A percentile compares a stretch with the other conserved stretches of the same genome.
Evolutionary conservation across 371 early-diverging fungal species (phyloP).

Genomic region (Dinochytrium kinnereticum): DNA sequence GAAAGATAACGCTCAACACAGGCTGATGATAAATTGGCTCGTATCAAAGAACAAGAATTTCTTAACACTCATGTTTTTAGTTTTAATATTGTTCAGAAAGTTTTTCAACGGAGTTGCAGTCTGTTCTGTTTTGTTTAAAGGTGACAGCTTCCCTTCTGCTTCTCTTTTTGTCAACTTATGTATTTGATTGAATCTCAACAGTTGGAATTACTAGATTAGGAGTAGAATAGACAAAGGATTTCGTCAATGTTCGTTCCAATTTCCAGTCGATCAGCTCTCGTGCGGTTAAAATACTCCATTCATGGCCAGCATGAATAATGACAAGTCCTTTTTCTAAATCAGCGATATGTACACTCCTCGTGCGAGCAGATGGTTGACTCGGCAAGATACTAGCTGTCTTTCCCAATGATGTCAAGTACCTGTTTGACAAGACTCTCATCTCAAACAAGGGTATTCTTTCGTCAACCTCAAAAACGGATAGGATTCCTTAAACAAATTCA

Average conservation of each 20-base stretch:
- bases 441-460: neutral
- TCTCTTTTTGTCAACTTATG: no score
- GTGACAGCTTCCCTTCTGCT: no score
- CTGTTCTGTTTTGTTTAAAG: no score
- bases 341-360: neutral
- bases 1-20: no score
- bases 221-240: neutral
- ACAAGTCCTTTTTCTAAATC: constrained; percentile 1
- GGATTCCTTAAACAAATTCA: neutral
- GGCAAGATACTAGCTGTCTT: neutral
- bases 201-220: neutral
- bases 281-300: constrained; percentile 10
- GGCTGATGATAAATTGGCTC: no score
- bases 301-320: neutral
- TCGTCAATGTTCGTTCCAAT: neutral
- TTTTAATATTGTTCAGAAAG: no score
- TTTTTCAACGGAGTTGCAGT: no score
- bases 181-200: neutral
- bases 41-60: no score
- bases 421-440: constrained; percentile 4
- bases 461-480: constrained; percentile 1
- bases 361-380: neutral
- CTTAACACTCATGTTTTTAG: no score
- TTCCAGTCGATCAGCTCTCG: neutral
- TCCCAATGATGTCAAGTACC: neutral